Conservation (phyloP, 768 basidiomycete genomes). For the Amylocystis lapponica region DNA sequence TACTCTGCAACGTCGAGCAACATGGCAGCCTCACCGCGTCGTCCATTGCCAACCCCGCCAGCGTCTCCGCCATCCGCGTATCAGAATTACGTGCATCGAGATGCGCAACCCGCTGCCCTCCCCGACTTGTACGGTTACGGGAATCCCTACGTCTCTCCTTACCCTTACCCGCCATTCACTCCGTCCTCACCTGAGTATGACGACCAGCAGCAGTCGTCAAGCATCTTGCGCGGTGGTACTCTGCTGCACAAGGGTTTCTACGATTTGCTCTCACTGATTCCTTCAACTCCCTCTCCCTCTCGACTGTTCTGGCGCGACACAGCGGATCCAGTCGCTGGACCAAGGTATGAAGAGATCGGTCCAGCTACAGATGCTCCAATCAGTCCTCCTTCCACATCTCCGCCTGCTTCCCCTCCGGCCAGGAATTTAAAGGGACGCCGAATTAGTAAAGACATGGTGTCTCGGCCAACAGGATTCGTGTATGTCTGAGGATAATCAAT, state of each 20-base stretch:
- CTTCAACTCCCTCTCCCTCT: conserved; percentile 58
- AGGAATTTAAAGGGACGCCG: conserved; percentile 50
- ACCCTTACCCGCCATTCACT: conserved; percentile 29
- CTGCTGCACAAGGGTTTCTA: conserved; percentile 89
- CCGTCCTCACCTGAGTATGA: conserved; percentile 23
- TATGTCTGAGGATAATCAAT: conserved; percentile 39
- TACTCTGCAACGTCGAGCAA: conserved; percentile 8
- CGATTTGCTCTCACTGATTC: conserved; percentile 75
- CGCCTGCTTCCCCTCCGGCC: conserved; percentile 27
- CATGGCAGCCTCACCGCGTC: conserved; percentile 19
- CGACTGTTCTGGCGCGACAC: conserved; percentile 53
- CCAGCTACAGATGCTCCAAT: conserved; percentile 25
- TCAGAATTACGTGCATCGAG: conserved; percentile 1
- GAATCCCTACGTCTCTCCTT: conserved; percentile 24
- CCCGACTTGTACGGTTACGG: conserved; percentile 18
- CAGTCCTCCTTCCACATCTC: conserved; percentile 22
- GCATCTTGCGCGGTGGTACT: conserved; percentile 59
- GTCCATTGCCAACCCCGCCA: conserved; percentile 29
- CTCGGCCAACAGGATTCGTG: conserved; percentile 78
- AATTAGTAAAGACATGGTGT: conserved; percentile 88
- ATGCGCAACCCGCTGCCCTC: conserved; percentile 7
- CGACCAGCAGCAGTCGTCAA: conserved; percentile 33
- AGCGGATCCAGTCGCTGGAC: conserved; percentile 49
- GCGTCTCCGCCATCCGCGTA: conserved; percentile 1
- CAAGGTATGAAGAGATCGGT: conserved; percentile 59